Base-by-base conservation (phyloP, 1,139 yeast genomes). In the Yamadazyma taylorii region DNA sequence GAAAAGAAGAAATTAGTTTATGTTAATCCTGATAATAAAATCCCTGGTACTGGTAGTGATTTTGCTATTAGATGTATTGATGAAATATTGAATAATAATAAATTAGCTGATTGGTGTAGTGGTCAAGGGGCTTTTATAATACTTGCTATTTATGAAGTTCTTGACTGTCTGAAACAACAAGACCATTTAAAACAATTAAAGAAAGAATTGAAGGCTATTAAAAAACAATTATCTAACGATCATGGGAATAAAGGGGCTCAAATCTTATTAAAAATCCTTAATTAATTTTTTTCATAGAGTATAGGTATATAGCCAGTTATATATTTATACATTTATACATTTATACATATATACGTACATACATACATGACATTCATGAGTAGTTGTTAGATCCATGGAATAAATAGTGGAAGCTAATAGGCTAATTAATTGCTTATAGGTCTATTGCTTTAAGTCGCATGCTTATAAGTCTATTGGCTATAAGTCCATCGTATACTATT, bases 81-180 rank as follows among this genome's bases (percentile, higher is more conserved):
- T 37, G 77, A 76, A 40, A 52, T 75, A 28, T 63, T 79, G 44
- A 63, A 59, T 17, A 66, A 67, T 34, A 47, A 52, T 17, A 68
- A 73, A 37, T 63, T 86, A 30, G 65, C 63, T 30, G 73, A 69
- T 39, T 90, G 97, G 97, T 76, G 84, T 33, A 63, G 77, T 34
- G 86, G 88, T 34, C 80, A 78, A 46, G 86, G 94, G 24, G 82
- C 96, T 3, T 90, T 92, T 56, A 88, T 87, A 13, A 71, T 90
- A 35, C 90, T 88, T 32, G 75, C 89, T 2, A 60, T 81, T 11
- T 76, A 62, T 49, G 94, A 85, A 60, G 73, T 73, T n/a, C 66
- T 70, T 53, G 53, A 60, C 39, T 45, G 57, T 31, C 58, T 52
- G 52, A 54, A 58, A 17, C 55, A 58, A 23, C 47, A 55, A n/a